Conservation (phyloP, 192 early-diverging fungal species). For the Gamsiella multidivaricata region DNA sequence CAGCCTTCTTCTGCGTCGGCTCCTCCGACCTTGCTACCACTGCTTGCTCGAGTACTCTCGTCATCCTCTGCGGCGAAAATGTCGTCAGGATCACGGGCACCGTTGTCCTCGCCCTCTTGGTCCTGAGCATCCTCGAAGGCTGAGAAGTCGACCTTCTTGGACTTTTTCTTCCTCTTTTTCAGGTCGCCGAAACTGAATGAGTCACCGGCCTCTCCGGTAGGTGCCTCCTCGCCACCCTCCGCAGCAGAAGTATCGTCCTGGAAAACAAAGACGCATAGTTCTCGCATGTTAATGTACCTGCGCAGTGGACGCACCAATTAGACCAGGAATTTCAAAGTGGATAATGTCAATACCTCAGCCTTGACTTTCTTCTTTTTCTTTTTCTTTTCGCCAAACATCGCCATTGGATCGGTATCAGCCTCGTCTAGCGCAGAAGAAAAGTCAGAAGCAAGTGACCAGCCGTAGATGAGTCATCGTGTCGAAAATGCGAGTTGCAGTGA, state of each 20-base stretch:
- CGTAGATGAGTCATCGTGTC: conserved; percentile 8
- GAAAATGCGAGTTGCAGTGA: too few species aligned
- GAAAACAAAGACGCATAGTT: background rate
- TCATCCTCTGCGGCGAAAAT: conserved; percentile 56
- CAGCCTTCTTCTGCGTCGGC: conserved; percentile 75
- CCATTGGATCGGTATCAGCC: conserved; percentile 66
- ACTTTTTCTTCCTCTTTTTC: conserved; percentile 86
- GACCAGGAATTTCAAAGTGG: too few species aligned
- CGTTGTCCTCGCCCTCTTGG: conserved; percentile 61
- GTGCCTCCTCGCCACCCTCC: conserved; percentile 55
- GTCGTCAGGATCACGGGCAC: conserved; percentile 64
- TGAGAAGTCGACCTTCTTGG: conserved; percentile 83
- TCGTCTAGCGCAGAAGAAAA: conserved; percentile 4
- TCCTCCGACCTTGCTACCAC: conserved; percentile 50
- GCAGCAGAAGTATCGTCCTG: conserved; percentile 57
- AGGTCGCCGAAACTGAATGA: conserved; percentile 71
- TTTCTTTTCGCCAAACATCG: conserved; percentile 85
- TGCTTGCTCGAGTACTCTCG: conserved; percentile 53
- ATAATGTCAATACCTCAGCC: conserved; percentile 33
- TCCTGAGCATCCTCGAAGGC: conserved; percentile 73
- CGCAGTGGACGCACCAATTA: too few species aligned
- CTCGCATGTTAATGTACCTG: too few species aligned
- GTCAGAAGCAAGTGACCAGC: too few species aligned
- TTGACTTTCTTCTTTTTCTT: conserved; percentile 91
- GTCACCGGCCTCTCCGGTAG: conserved; percentile 56